Evolutionary conservation across 1,284 basidiomycete species (phyloP).

Genomic region (Fomitopsis palustris): DNA sequence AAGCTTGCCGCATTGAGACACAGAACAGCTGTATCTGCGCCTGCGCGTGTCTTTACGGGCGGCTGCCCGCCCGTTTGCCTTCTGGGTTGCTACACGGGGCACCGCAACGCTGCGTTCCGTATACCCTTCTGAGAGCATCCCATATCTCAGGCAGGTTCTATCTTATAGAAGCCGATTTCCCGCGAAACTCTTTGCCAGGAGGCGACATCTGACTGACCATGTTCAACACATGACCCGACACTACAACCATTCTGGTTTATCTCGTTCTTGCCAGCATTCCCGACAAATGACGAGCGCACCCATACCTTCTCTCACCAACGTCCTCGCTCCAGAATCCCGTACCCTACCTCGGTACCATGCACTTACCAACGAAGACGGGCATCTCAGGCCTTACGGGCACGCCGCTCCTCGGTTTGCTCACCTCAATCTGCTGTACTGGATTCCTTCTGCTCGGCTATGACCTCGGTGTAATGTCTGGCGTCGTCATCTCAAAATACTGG

Average conservation of each 20-base stretch:
- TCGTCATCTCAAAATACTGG: constrained; percentile 39
- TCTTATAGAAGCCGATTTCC: background rate
- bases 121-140: background rate
- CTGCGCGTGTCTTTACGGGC: too few species aligned
- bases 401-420: constrained; percentile 7
- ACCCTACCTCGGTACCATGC: too few species aligned
- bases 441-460: constrained; percentile 44
- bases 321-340: background rate
- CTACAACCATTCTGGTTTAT: background rate
- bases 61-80: too few species aligned
- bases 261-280: too few species aligned
- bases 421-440: constrained; percentile 19
- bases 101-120: background rate
- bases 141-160: background rate
- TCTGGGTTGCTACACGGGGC: too few species aligned
- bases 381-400: background rate
- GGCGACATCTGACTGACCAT: background rate
- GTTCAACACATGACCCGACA: background rate
- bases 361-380: constrained; percentile 1
- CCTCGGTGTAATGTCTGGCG: constrained; percentile 46
- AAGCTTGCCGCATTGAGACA: too few species aligned
- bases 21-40: too few species aligned
- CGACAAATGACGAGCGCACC: too few species aligned
- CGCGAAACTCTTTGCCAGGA: background rate
- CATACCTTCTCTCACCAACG: background rate